These are phyloP conservation scores for Myxozyma mucilagina DNA, from an alignment of 805 yeast genomes.

Conservation along the genomic window DNA sequence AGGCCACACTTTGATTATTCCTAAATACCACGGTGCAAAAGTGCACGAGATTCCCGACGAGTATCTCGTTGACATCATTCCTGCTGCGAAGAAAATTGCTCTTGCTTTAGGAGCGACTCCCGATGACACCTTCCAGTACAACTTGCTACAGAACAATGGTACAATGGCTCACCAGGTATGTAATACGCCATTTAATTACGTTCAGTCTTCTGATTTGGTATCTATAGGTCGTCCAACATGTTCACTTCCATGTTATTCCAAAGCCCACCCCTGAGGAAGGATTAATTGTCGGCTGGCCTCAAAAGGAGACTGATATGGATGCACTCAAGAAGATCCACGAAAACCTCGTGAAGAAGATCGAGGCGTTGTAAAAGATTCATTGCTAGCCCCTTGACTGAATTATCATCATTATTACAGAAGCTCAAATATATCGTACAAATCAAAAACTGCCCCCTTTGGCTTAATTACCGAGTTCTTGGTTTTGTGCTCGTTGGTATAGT, in stretches of 20 bases:
- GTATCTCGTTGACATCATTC: conserved; percentile 78
- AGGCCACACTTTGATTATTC: conserved; percentile 41
- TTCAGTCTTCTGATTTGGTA: not conserved
- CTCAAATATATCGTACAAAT: not conserved
- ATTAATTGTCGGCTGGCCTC: conserved; percentile 92
- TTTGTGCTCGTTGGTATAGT: conserved; percentile 17
- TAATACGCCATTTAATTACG: not conserved
- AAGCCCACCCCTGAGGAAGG: conserved; percentile 75
- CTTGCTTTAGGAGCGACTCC: conserved; percentile 54
- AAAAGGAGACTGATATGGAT: conserved; percentile 71
- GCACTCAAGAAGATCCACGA: conserved; percentile 68
- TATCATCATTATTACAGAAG: not conserved
- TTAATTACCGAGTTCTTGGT: not conserved
- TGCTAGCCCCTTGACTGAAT: not conserved
- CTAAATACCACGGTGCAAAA: conserved; percentile 91
- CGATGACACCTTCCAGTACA: conserved; percentile 72
- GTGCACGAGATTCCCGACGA: conserved; percentile 93
- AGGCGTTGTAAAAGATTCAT: conserved; percentile 3
- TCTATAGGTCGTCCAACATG: conserved; percentile 73
- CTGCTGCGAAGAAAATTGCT: conserved; percentile 84
- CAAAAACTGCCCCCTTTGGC: not conserved
- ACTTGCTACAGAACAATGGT: conserved; percentile 86
- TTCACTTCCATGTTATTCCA: conserved; percentile 95
- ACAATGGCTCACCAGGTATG: conserved; percentile 80
- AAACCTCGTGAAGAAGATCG: conserved; percentile 50